A percentile compares a stretch with the other conserved stretches of the same genome.
phyloP scores from a whole-genome alignment of 805 yeast species.

The Ogataea siamensis region DNA sequence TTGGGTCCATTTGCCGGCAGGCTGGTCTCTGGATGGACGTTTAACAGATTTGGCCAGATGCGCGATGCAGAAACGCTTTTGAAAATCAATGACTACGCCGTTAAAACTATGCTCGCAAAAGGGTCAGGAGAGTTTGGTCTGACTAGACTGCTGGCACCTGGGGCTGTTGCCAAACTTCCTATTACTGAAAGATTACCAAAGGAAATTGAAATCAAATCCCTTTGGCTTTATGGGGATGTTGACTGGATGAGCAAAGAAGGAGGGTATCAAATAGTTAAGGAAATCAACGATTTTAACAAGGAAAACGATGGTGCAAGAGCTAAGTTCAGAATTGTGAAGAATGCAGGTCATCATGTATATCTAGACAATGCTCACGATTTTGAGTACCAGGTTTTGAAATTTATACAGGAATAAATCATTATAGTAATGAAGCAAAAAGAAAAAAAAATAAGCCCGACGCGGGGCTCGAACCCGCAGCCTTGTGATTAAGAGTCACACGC shows the following conservation, averaged over 20 bases:
- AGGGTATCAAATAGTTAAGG: constrained; percentile 45
- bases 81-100: constrained; percentile 52
- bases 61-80: constrained; percentile 32
- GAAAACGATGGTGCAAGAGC: constrained; percentile 21
- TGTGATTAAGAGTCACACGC: constrained; percentile 31
- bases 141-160: constrained; percentile 57
- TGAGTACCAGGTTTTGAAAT: constrained; percentile 27
- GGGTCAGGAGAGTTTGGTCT: constrained; percentile 68
- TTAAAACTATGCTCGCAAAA: constrained; percentile 48
- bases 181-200: constrained; percentile 50
- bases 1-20: constrained; percentile 56
- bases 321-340: constrained; percentile 37
- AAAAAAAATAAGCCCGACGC: constrained; percentile 22
- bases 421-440: neutral
- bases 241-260: constrained; percentile 73
- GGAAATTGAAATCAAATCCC: constrained; percentile 40
- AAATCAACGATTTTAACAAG: constrained; percentile 28
- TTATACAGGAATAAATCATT: constrained; percentile 22
- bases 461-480: constrained; percentile 30
- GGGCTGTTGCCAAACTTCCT: constrained; percentile 57
- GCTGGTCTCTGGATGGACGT: constrained; percentile 53
- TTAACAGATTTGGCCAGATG: constrained; percentile 40
- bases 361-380: constrained; percentile 45
- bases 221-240: constrained; percentile 64
- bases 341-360: constrained; percentile 57